phyloP scores from a whole-genome alignment of 2,329 filamentous ascomycete species.

The Thielaviopsis populi region DNA sequence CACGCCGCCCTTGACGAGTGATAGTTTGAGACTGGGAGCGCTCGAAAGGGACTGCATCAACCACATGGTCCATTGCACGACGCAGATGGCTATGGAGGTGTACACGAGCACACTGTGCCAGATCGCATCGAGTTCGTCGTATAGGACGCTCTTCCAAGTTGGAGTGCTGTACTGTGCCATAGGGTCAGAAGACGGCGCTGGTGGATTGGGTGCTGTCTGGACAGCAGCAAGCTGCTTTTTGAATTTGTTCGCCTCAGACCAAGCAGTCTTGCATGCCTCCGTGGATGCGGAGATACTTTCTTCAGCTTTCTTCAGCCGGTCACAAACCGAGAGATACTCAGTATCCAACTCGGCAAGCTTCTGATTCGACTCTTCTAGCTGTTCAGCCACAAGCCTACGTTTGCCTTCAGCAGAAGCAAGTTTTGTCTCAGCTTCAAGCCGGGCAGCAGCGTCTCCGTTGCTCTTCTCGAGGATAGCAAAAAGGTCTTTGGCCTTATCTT shows the following conservation, averaged over 20 bases:
- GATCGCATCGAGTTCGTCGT: neutral
- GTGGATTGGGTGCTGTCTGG: neutral
- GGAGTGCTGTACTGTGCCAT: neutral
- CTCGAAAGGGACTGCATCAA: neutral
- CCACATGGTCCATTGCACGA: neutral
- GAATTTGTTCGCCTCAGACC: neutral
- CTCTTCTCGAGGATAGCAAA: neutral
- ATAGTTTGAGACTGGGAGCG: neutral
- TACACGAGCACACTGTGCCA: neutral
- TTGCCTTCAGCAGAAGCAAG: neutral
- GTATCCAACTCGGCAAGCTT: neutral
- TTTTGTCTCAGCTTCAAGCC: neutral
- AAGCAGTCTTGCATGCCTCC: neutral
- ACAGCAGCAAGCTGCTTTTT: neutral
- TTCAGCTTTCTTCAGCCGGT: neutral
- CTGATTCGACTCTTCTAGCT: neutral
- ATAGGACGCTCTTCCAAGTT: neutral
- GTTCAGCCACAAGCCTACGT: neutral
- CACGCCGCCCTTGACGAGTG: neutral
- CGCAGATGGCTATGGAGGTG: neutral
- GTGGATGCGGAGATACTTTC: neutral
- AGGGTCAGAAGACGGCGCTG: neutral
- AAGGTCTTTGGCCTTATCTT: neutral
- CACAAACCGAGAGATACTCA: neutral
- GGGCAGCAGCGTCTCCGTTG: neutral